Base-by-base conservation (phyloP, 495 filamentous ascomycete genomes). In the Alectoria sarmentosa region DNA sequence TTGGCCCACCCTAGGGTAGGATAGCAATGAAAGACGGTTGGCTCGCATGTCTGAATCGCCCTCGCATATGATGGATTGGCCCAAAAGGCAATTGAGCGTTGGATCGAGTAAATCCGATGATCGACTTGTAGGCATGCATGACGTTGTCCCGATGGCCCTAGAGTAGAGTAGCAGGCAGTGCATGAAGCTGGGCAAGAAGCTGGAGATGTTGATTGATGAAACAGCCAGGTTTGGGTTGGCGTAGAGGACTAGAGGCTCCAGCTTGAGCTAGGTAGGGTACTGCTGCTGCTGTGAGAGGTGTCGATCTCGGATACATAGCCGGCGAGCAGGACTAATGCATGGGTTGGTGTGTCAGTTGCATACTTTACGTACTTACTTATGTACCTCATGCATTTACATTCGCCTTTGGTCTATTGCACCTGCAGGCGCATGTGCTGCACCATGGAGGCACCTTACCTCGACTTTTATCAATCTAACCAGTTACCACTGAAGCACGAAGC, bases 21-120 rank as follows among this genome's bases (percentile, higher is more conserved):
- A 59, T 59, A 41, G 56, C 57, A 36, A 65, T 48, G 14, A 42
- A 65, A 65, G 42, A 60, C 57, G 58, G 63, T 65, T 65, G 63
- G 63, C 55, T 60, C 63, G 56, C 56, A 60, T 65, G 32, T 30
- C 36, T 60, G 32, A 26, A n/a, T 42, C 21, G 52, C 28, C 30
- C 26, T 62, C 55, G 26, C 23, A 32, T 42, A 26, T 55, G 17
- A 42, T 38, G n/a, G 19, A 1, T 28, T 28, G 3, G 15, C 26
- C 30, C n/a, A 32, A 30, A 26, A 19, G 49, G 49, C 28, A 54
- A 54, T 34, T 19, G 49, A 34, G 49, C 0, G 14, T 54, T n/a
- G 49, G 49, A 32, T 15, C 49, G 49, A 54, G 28, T 3, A 54
- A 15, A 8, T 54, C 49, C 49, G 49, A 54, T 28, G 1, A 4